phyloP scores from a whole-genome alignment of 495 filamentous ascomycete species.

The Xylaria intraflava region DNA sequence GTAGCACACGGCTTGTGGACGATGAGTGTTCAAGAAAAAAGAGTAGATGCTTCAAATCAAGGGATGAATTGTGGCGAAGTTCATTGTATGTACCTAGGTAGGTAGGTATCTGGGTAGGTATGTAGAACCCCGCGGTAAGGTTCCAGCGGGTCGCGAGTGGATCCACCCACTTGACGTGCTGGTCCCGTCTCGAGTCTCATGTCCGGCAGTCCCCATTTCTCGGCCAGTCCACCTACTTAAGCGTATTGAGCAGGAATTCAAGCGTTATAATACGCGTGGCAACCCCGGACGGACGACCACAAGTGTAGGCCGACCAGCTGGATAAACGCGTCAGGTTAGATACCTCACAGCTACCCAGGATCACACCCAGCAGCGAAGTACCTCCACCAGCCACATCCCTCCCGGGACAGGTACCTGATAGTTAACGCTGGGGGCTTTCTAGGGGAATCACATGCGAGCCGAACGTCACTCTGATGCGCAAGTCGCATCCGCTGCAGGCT shows the following conservation, averaged over 20 bases:
- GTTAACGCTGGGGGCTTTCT: neutral
- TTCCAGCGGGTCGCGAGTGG: no score
- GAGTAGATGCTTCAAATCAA: neutral
- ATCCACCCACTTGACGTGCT: no score
- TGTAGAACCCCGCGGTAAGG: conserved; percentile 4
- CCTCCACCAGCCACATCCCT: conserved; percentile 1
- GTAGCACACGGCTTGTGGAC: neutral
- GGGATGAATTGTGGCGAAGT: conserved; percentile 2
- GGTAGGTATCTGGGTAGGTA: neutral
- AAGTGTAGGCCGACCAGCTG: no score
- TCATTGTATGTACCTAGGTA: neutral
- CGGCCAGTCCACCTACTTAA: no score
- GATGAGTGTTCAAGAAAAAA: neutral
- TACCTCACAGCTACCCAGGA: neutral
- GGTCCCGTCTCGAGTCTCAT: no score
- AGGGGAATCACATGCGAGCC: conserved; percentile 26
- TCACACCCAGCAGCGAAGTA: neutral
- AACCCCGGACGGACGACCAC: neutral
- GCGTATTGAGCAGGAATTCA: no score
- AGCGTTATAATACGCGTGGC: neutral
- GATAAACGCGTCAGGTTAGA: no score
- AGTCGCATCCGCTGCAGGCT: conserved; percentile 13
- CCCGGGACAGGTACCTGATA: neutral
- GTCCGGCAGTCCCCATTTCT: no score
- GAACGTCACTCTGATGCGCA: conserved; percentile 23